Conservation (phyloP, 2,329 filamentous ascomycete genomes). For the Dothistroma pini region DNA sequence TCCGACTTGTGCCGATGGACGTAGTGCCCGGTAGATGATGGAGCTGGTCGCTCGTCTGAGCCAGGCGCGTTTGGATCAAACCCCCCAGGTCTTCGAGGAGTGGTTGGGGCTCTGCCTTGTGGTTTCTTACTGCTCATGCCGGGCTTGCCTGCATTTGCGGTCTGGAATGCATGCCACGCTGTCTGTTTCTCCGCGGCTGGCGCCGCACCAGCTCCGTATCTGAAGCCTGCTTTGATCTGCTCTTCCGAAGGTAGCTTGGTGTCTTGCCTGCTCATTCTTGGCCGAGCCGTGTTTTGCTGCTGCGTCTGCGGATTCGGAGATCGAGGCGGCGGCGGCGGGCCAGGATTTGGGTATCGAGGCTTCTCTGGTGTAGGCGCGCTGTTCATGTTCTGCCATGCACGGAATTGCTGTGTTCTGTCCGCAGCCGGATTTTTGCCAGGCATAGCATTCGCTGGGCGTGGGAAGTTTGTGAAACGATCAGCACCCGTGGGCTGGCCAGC, state of each 20-base stretch:
- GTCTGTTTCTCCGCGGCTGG: slow-evolving; percentile 33
- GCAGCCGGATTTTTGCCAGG: slow-evolving; percentile 38
- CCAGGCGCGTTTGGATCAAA: slow-evolving; percentile 58
- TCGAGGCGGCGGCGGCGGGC: slow-evolving; percentile 21
- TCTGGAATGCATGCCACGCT: slow-evolving; percentile 36
- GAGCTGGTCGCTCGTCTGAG: slow-evolving; percentile 57
- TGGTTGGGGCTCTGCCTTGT: slow-evolving; percentile 31
- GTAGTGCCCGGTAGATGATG: slow-evolving; percentile 25
- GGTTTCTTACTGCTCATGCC: slow-evolving; percentile 39
- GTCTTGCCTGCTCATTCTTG: slow-evolving; percentile 29
- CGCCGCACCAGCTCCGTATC: slow-evolving; percentile 27
- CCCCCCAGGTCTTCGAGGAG: slow-evolving; percentile 50
- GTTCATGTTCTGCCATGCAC: slow-evolving; percentile 50
- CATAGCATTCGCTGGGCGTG: slow-evolving; percentile 26
- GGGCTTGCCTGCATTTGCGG: slow-evolving; percentile 25
- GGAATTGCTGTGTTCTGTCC: slow-evolving; percentile 44
- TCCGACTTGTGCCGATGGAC: slow-evolving; percentile 29
- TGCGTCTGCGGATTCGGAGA: slow-evolving; percentile 24
- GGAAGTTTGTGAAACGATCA: slow-evolving; percentile 46
- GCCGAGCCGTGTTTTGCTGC: slow-evolving; percentile 14
- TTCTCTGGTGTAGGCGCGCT: slow-evolving; percentile 34
- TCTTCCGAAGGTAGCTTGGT: slow-evolving; percentile 36
- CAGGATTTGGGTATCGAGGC: slow-evolving; percentile 13
- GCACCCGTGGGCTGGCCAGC: slow-evolving; percentile 37
- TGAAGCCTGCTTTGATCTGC: slow-evolving; percentile 36